Base-by-base conservation (phyloP, 2,329 filamentous ascomycete genomes). In the Fusarium liriodendri region DNA sequence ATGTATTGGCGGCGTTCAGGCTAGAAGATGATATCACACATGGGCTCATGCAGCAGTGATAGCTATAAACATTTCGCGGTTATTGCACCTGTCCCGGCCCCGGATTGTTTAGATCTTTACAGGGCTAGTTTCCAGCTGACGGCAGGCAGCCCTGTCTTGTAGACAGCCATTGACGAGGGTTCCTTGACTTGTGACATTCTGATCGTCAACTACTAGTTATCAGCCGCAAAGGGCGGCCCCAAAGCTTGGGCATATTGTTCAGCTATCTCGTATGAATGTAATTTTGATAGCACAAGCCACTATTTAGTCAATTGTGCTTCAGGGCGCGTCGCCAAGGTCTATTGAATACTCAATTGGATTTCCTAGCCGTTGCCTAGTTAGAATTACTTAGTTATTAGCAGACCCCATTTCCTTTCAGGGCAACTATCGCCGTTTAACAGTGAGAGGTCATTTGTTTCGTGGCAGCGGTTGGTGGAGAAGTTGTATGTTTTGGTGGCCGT, bases 1-100 rank as follows among this genome's bases (percentile, higher is more conserved):
- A 71, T 71, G 77, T 67, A 70, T 67, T 69, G 71, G 73, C 63
- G 77, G 77, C 77, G 77, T 79, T 79, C 62, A 73, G 77, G 77
- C 70, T 79, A 77, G 77, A 77, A 79, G 76, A 78, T 22, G 72
- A 64, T 71, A 59, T 68, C 59, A 68, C 62, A 64, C 25, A 66
- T 64, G 50, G 70, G 68, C 57, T 67, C 60, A 29, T 71, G 62
- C 64, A 68, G 65, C 72, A 65, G 60, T 70, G 47, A 18, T 67
- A 50, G 18, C 45, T 60, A 37, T 59, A 33, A 27, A 25, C 50
- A 66, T 18, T 37, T 27, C 35, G 33, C 57, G 22, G 40, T 40
- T 33, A 50, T 55, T 29, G 13, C 33, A 33, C 33, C 22, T 29
- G 22, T 33, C 33, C n/a, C 20, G 20, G 20, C 54, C 29, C 54